Evolutionary conservation across 2,329 filamentous ascomycete species (phyloP).

Genomic region (Ascochyta clinopodiicola): DNA sequence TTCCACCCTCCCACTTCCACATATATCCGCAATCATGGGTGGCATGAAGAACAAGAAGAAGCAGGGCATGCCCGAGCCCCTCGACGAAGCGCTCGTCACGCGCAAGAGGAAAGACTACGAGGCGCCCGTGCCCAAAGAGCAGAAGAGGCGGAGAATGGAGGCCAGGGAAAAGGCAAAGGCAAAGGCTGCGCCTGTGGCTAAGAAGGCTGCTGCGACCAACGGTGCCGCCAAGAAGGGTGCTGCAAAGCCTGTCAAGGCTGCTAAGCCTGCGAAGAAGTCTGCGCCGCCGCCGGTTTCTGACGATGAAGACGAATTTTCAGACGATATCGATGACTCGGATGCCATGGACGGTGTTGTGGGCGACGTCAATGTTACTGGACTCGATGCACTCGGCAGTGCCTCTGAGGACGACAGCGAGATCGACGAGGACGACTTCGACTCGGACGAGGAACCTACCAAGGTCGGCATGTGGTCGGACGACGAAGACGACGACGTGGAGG

Average conservation of each 20-base stretch:
- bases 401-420: conserved; percentile 44
- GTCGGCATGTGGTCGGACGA: conserved; percentile 92
- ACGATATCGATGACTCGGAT: conserved; percentile 28
- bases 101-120: conserved; percentile 87
- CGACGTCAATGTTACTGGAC: conserved; percentile 42
- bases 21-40: conserved; percentile 67
- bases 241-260: conserved; percentile 28
- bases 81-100: conserved; percentile 77
- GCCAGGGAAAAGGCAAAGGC: conserved; percentile 38
- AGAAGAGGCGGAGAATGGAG: conserved; percentile 66
- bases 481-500: conserved; percentile 89
- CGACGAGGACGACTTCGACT: conserved; percentile 56
- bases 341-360: conserved; percentile 53
- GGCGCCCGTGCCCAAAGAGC: conserved; percentile 48
- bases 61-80: conserved; percentile 82
- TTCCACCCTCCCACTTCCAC: neutral
- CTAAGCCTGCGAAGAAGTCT: conserved; percentile 44
- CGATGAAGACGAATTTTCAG: conserved; percentile 44
- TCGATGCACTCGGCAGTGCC: conserved; percentile 51
- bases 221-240: conserved; percentile 32
- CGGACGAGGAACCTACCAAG: conserved; percentile 59
- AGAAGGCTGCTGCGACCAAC: conserved; percentile 52
- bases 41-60: conserved; percentile 92
- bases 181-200: conserved; percentile 26
- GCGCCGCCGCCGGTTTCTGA: conserved; percentile 38